A percentile compares a stretch with the other conserved stretches of the same genome.
Evolutionary conservation across 164 flowering plant genomes (phyloP).

Genomic region (Kalanchoe fedtschenkoi): DNA sequence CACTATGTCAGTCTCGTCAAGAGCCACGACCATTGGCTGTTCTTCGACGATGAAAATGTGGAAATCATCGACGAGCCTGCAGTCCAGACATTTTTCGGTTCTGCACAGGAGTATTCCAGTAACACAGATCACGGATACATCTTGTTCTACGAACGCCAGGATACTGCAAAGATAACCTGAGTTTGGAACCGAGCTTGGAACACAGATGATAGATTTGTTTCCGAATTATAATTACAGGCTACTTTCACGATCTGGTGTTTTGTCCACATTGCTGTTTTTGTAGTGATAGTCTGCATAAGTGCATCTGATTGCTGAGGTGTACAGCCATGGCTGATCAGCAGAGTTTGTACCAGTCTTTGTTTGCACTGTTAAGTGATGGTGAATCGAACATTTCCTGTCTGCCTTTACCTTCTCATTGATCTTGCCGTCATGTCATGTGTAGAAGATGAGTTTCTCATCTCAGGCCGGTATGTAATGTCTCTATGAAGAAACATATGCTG

Average conservation of each 20-base stretch:
- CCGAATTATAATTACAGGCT: no score
- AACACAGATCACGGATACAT: conserved; percentile 97
- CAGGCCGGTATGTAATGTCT: no score
- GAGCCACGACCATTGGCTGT: conserved; percentile 98
- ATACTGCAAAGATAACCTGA: not conserved
- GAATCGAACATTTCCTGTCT: no score
- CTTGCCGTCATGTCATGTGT: no score
- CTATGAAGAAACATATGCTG: not conserved
- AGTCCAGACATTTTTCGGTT: conserved; percentile 95
- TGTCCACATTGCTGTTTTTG: not conserved
- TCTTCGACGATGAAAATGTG: conserved; percentile 95
- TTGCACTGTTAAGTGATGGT: no score
- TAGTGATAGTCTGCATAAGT: no score
- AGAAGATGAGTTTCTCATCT: no score
- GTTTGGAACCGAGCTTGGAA: not conserved
- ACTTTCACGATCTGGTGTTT: not conserved
- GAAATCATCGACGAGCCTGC: conserved; percentile 98
- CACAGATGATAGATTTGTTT: no score
- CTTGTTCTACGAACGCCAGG: conserved; percentile 70
- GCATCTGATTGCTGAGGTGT: no score
- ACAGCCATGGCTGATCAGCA: no score
- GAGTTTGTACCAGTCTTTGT: no score
- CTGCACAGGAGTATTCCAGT: conserved; percentile 94
- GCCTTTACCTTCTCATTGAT: no score
- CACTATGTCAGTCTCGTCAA: conserved; percentile 96